phyloP scores from a whole-genome alignment of 768 basidiomycete species.

The Serpula lacrymans region DNA sequence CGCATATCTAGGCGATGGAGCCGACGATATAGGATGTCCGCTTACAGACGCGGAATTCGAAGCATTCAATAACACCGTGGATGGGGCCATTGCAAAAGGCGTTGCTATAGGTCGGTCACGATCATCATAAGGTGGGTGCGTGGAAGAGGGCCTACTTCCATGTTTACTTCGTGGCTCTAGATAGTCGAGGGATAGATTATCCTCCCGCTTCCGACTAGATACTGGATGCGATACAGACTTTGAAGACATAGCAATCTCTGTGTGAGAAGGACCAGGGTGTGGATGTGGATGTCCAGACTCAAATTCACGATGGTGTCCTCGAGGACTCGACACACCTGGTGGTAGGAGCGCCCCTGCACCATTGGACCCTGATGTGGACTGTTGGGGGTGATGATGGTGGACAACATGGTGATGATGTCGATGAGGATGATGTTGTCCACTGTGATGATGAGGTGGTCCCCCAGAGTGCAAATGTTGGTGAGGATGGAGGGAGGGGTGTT shows the following conservation, averaged over 20 bases:
- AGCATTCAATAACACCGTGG: conserved; percentile 33
- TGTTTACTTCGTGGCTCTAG: conserved; percentile 30
- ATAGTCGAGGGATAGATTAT: conserved; percentile 21
- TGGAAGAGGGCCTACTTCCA: conserved; percentile 37
- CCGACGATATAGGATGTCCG: conserved; percentile 12
- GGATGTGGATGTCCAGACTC: neutral
- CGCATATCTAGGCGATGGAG: conserved; percentile 42
- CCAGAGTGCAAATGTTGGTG: conserved; percentile 30
- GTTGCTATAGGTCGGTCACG: conserved; percentile 51
- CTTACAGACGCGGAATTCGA: conserved; percentile 11
- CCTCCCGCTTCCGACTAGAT: conserved; percentile 15
- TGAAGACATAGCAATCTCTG: conserved; percentile 23
- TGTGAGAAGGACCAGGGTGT: neutral
- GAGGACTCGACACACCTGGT: neutral
- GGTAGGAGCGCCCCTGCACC: neutral
- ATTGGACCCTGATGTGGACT: conserved; percentile 4
- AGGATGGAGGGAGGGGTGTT: conserved; percentile 30
- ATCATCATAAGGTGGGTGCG: conserved; percentile 39
- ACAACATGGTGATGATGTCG: conserved; percentile 42
- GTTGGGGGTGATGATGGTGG: conserved; percentile 50
- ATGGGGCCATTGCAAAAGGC: conserved; percentile 51
- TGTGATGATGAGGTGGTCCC: conserved; percentile 25
- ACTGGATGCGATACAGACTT: conserved; percentile 29
- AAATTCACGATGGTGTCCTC: neutral
- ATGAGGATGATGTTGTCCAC: conserved; percentile 39